A percentile compares a stretch with the other conserved stretches of the same genome.
Conservation (phyloP, 176 grass and related monocot species). For the Musa troglodytarum region DNA sequence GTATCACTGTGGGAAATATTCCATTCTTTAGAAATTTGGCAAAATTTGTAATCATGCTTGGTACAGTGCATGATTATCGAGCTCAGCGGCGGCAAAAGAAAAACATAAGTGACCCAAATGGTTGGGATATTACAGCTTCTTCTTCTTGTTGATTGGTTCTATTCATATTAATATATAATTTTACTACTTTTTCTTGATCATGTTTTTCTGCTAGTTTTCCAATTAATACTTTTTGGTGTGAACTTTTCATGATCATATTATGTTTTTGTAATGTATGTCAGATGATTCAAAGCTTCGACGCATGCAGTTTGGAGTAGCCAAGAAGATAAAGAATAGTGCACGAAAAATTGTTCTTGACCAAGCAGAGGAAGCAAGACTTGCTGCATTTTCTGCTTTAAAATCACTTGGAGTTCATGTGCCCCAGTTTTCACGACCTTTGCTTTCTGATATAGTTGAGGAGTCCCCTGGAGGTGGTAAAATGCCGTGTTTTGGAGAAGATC, state of each 20-base stretch:
- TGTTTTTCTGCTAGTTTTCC: not conserved
- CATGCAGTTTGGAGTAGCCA: slow-evolving; percentile 79
- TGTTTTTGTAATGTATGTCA: not conserved
- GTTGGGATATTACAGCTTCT: too few relatives aligned
- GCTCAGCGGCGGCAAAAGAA: too few relatives aligned
- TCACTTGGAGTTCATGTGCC: slow-evolving; percentile 88
- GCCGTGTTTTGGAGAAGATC: slow-evolving; percentile 26
- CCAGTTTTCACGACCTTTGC: slow-evolving; percentile 56
- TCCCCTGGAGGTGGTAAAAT: slow-evolving; percentile 9
- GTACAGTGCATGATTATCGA: too few relatives aligned
- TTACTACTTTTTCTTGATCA: not conserved
- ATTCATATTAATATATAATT: not conserved
- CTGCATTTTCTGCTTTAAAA: slow-evolving; percentile 82
- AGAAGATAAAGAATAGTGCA: slow-evolving; percentile 95
- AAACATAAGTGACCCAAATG: too few relatives aligned
- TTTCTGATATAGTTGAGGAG: slow-evolving; percentile 29
- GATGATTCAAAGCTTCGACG: slow-evolving; percentile 43
- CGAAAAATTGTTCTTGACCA: slow-evolving; percentile 91
- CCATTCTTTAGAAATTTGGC: too few relatives aligned
- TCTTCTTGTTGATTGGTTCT: not conserved
- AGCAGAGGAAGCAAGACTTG: slow-evolving; percentile 82
- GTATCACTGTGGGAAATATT: too few relatives aligned
- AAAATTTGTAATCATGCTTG: too few relatives aligned
- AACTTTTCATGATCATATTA: not conserved
- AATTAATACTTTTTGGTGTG: not conserved